These are phyloP conservation scores for Pseudogymnoascus sp. DNA, from an alignment of 2,329 filamentous ascomycete species.

Conservation along the genomic window DNA sequence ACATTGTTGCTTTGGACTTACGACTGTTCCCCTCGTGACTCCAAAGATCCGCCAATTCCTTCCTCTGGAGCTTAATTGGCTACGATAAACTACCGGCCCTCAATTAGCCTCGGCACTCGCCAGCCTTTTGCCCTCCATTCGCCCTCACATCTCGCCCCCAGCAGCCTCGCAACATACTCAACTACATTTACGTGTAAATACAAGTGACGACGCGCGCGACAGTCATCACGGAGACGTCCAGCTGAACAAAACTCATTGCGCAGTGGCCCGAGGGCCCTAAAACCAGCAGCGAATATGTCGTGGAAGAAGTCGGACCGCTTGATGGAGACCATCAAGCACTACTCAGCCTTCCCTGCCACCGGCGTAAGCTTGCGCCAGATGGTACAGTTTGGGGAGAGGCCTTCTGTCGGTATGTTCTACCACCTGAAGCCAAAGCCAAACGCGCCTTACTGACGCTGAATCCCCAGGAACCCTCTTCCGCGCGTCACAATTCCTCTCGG, in stretches of 20 bases:
- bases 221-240: background rate
- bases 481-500: constrained; percentile 94
- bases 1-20: background rate
- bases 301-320: constrained; percentile 86
- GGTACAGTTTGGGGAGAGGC: constrained; percentile 95
- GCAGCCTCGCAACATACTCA: background rate
- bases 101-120: background rate
- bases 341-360: constrained; percentile 93
- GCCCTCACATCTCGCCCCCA: background rate
- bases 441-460: constrained; percentile 11
- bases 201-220: background rate
- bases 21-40: background rate
- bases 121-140: background rate
- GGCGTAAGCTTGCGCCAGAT: constrained; percentile 96
- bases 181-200: background rate
- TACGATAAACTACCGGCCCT: constrained; percentile 2
- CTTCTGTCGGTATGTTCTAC: constrained; percentile 67
- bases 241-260: constrained; percentile 1
- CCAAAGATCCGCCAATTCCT: background rate
- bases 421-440: background rate
- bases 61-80: background rate
- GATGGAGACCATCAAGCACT: constrained; percentile 97
- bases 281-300: constrained; percentile 56
- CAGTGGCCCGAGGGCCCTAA: constrained; percentile 25
- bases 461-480: constrained; percentile 81